Evolutionary conservation across 2,329 filamentous ascomycete genomes (phyloP).

Genomic region (Xylariaceae sp.): DNA sequence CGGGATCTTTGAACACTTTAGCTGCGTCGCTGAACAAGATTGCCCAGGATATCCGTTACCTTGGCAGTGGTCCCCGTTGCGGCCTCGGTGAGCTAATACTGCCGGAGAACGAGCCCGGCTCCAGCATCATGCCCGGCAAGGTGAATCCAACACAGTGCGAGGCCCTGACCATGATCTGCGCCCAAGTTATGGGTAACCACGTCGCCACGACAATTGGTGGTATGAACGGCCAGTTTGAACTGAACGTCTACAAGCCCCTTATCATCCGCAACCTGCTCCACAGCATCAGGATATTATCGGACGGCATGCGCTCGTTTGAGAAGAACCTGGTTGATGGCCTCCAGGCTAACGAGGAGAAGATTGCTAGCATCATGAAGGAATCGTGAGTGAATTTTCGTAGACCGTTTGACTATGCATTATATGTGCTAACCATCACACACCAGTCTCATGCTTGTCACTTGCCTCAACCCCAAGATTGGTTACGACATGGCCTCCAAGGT

Average conservation of each 20-base stretch:
- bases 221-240: slow-evolving; percentile 97
- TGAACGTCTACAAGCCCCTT: slow-evolving; percentile 98
- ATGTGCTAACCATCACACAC: slow-evolving; percentile 6
- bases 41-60: slow-evolving; percentile 96
- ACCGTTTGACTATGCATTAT: background rate
- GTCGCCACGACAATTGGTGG: slow-evolving; percentile 91
- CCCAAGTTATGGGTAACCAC: slow-evolving; percentile 98
- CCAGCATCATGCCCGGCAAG: slow-evolving; percentile 99
- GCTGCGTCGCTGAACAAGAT: slow-evolving; percentile 95
- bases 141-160: slow-evolving; percentile 99
- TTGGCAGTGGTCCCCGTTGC: slow-evolving; percentile 93
- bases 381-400: slow-evolving; percentile 65
- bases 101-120: slow-evolving; percentile 97
- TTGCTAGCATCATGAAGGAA: slow-evolving; percentile 88
- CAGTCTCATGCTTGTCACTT: slow-evolving; percentile 97
- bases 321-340: slow-evolving; percentile 89
- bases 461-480: slow-evolving; percentile 95
- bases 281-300: slow-evolving; percentile 84
- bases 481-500: slow-evolving; percentile 98
- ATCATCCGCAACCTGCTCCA: slow-evolving; percentile 95
- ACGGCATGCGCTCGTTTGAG: slow-evolving; percentile 95
- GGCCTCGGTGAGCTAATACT: slow-evolving; percentile 92
- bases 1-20: slow-evolving; percentile 91
- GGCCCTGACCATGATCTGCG: slow-evolving; percentile 95
- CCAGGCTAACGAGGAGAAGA: slow-evolving; percentile 92